phyloP scores from a whole-genome alignment of 768 basidiomycete genomes.

The Lactarius vividus region DNA sequence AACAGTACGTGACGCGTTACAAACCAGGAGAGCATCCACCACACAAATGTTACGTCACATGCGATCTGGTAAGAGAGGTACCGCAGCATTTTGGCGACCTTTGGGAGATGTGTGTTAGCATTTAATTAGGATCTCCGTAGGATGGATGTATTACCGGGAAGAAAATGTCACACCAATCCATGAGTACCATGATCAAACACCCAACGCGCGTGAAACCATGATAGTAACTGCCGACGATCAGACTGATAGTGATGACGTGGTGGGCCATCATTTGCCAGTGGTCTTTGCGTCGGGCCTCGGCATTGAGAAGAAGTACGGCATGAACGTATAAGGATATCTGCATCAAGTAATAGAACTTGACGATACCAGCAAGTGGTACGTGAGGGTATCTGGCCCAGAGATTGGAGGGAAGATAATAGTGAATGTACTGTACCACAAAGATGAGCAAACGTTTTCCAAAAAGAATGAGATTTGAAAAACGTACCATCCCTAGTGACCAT shows the following conservation, averaged over 20 bases:
- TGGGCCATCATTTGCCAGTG: constrained; percentile 96
- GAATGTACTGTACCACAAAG: constrained; percentile 64
- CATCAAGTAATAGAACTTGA: constrained; percentile 88
- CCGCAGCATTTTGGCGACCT: constrained; percentile 93
- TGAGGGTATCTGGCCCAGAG: constrained; percentile 86
- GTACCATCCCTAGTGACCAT: constrained; percentile 78
- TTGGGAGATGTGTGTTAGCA: constrained; percentile 11
- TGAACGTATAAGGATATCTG: constrained; percentile 90
- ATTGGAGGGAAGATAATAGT: constrained; percentile 64
- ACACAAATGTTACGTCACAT: constrained; percentile 73
- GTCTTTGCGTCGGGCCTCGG: constrained; percentile 89
- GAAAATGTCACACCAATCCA: constrained; percentile 94
- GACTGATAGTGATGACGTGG: constrained; percentile 82
- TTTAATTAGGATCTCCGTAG: constrained; percentile 12
- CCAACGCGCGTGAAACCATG: constrained; percentile 87
- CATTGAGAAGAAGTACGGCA: constrained; percentile 87
- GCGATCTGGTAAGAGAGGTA: constrained; percentile 65
- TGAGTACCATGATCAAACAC: constrained; percentile 82
- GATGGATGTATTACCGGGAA: constrained; percentile 66
- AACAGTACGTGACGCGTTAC: constrained; percentile 86
- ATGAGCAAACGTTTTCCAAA: constrained; percentile 18
- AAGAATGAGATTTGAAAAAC: constrained; percentile 38
- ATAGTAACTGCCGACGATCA: constrained; percentile 76
- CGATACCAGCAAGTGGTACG: constrained; percentile 65
- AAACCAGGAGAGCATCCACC: constrained; percentile 89